Conservation (phyloP, 2,329 filamentous ascomycete genomes). For the Neofusicoccum sp. region DNA sequence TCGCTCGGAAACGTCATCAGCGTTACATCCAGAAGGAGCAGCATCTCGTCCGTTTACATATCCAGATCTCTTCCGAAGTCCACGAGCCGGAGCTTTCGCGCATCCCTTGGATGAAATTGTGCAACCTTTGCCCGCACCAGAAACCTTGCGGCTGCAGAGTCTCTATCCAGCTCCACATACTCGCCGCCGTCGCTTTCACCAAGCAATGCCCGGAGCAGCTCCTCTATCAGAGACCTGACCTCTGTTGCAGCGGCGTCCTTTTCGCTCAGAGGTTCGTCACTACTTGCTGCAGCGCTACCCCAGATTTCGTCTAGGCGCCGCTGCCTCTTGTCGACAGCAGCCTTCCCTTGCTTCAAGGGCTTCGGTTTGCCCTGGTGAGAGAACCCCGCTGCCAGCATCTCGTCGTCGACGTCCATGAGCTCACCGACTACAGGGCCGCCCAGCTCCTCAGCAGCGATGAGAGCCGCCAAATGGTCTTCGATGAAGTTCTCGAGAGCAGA, state of each 20-base stretch:
- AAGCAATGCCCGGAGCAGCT: slow-evolving; percentile 47
- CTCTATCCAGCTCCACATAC: slow-evolving; percentile 52
- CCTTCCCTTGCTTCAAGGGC: slow-evolving; percentile 40
- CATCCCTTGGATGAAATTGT: slow-evolving; percentile 59
- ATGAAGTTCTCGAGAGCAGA: slow-evolving; percentile 71
- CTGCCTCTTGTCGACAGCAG: slow-evolving; percentile 42
- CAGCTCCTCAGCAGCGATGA: slow-evolving; percentile 81
- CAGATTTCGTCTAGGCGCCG: slow-evolving; percentile 56
- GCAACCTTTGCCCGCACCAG: slow-evolving; percentile 58
- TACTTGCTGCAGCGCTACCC: slow-evolving; percentile 30
- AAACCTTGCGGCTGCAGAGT: slow-evolving; percentile 57
- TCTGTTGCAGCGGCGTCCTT: slow-evolving; percentile 52
- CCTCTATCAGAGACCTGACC: slow-evolving; percentile 50
- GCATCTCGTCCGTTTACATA: slow-evolving; percentile 24
- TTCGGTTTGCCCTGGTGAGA: slow-evolving; percentile 52
- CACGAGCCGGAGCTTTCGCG: slow-evolving; percentile 53
- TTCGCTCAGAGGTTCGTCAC: slow-evolving; percentile 40
- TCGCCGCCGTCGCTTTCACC: slow-evolving; percentile 41
- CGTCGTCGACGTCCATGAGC: slow-evolving; percentile 65
- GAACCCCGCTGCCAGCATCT: slow-evolving; percentile 55
- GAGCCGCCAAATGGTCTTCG: slow-evolving; percentile 67
- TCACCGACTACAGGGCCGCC: slow-evolving; percentile 83
- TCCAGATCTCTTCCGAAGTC: slow-evolving; percentile 53
- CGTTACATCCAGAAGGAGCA: not conserved
- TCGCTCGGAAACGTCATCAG: not conserved